phyloP scores from a whole-genome alignment of 2,329 filamentous ascomycete genomes.

The Apiospora arundinis region DNA sequence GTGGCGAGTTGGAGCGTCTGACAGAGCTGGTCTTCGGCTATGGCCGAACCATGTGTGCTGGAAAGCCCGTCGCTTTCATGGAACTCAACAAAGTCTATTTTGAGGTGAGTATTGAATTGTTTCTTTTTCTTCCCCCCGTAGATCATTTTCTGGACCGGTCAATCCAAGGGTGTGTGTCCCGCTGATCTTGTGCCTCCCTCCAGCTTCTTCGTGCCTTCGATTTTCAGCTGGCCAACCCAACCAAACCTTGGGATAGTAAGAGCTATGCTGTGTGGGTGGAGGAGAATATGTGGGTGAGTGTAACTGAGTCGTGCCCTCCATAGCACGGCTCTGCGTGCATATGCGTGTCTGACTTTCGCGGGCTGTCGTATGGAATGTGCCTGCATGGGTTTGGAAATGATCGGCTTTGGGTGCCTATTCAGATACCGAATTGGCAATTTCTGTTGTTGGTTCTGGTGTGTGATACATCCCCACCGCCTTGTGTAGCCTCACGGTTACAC shows the following conservation, averaged over 20 bases:
- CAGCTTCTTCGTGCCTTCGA: conserved; percentile 32
- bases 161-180: background rate
- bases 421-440: background rate
- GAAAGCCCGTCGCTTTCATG: conserved; percentile 47
- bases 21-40: conserved; percentile 45
- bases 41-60: conserved; percentile 46
- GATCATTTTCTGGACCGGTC: background rate
- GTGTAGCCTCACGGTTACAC: conserved; percentile 4
- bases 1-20: conserved; percentile 38
- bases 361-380: background rate
- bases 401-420: background rate
- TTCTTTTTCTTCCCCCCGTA: background rate
- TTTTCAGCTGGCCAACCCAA: conserved; percentile 33
- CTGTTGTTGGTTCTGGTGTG: background rate
- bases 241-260: conserved; percentile 29
- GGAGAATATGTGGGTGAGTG: conserved; percentile 38
- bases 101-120: conserved; percentile 40
- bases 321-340: background rate
- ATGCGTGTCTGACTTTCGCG: background rate
- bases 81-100: conserved; percentile 48
- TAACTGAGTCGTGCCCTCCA: conserved; percentile 26
- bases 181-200: background rate
- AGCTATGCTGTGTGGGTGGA: conserved; percentile 40
- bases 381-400: background rate
- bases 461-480: background rate